These are phyloP conservation scores for Helicostylum pulchrum DNA, from an alignment of 192 early-diverging fungal genomes.

Conservation along the genomic window DNA sequence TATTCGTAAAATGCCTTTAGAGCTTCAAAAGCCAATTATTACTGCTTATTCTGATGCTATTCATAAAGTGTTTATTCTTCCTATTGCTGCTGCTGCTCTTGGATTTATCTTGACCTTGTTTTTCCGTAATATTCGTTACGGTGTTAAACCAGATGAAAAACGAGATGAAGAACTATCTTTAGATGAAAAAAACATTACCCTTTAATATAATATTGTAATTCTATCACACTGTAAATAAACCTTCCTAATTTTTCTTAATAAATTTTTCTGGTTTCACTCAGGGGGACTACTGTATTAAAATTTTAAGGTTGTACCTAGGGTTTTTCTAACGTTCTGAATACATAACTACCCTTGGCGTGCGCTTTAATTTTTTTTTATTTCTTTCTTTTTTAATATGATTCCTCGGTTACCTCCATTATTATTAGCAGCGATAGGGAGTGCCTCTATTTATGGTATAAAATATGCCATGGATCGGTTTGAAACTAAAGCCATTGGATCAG, in stretches of 20 bases:
- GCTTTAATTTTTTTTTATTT: no score
- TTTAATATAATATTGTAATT: no score
- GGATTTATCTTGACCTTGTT: slow-evolving; percentile 26
- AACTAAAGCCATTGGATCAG: slow-evolving; percentile 17
- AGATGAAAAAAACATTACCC: no score
- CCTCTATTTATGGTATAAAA: slow-evolving; percentile 26
- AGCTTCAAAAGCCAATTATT: slow-evolving; percentile 16
- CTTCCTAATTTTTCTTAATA: no score
- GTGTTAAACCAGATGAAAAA: neutral
- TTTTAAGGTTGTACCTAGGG: no score
- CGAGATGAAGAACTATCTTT: neutral
- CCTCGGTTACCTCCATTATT: slow-evolving; percentile 26
- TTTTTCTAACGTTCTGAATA: no score
- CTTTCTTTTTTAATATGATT: slow-evolving; percentile 6
- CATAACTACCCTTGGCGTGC: no score
- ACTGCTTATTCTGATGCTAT: slow-evolving; percentile 15
- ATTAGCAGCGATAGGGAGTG: slow-evolving; percentile 20
- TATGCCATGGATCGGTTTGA: slow-evolving; percentile 16
- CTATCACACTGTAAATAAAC: no score
- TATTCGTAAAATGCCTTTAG: slow-evolving; percentile 12
- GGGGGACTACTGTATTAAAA: no score
- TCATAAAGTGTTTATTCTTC: slow-evolving; percentile 26
- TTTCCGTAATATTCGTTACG: slow-evolving; percentile 17
- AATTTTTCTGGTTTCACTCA: no score
- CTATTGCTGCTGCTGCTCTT: slow-evolving; percentile 17